A percentile compares a stretch with the other conserved stretches of the same genome.
phyloP scores from a whole-genome alignment of 805 yeast species.

The Scheffersomyces ergatensis region DNA sequence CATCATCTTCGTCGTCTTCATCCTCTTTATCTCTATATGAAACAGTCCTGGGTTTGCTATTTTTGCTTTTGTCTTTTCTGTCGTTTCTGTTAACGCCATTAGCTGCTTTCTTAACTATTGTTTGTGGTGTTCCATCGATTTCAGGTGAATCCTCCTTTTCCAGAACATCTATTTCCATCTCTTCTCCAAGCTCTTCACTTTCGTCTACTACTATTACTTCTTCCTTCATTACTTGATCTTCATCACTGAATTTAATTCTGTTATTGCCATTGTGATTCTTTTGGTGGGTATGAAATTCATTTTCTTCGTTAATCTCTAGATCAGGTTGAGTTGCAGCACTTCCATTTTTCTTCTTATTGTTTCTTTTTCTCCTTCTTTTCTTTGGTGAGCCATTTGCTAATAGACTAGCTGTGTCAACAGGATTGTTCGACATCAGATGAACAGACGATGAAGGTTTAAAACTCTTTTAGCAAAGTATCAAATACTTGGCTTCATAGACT shows the following conservation, averaged over 20 bases:
- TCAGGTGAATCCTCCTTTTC: not conserved
- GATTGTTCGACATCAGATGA: conserved; percentile 10
- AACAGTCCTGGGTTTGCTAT: conserved; percentile 7
- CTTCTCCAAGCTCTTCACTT: conserved; percentile 1
- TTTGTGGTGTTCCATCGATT: not conserved
- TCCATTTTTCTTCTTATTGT: conserved; percentile 5
- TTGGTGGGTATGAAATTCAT: conserved; percentile 9
- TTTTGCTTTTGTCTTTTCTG: conserved; percentile 4
- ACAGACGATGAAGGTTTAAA: no score
- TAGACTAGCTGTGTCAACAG: conserved; percentile 5
- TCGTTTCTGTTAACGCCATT: conserved; percentile 5
- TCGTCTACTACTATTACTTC: conserved; percentile 2
- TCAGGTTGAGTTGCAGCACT: conserved; percentile 2
- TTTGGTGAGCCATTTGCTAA: conserved; percentile 8
- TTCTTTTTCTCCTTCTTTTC: conserved; percentile 29
- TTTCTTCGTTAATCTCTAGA: conserved; percentile 5
- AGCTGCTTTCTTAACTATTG: not conserved
- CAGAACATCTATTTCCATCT: not conserved
- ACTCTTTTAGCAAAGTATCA: no score
- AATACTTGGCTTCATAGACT: no score
- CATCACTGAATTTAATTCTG: conserved; percentile 21
- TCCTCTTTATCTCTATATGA: conserved; percentile 20
- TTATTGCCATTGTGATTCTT: conserved; percentile 18
- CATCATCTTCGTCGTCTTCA: conserved; percentile 26
- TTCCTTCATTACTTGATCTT: conserved; percentile 1